These are phyloP conservation scores for Prunus mongolica DNA, from an alignment of 306 rosid species.

Conservation along the genomic window DNA sequence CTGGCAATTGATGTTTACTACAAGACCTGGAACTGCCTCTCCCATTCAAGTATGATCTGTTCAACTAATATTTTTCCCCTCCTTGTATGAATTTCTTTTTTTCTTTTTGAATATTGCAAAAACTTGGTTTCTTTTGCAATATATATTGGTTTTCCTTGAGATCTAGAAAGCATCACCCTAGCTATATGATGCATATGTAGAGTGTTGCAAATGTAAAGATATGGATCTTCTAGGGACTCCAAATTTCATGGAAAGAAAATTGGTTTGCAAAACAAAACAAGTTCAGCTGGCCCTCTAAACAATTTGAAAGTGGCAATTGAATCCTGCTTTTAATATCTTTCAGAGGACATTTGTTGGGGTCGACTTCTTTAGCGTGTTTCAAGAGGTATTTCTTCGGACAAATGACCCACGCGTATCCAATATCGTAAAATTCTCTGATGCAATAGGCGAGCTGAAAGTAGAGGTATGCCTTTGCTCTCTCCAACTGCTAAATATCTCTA, in stretches of 20 bases:
- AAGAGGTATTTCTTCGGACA: constrained; percentile 80
- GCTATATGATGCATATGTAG: background rate
- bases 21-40: constrained; percentile 92
- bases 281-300: background rate
- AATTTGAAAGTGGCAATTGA: background rate
- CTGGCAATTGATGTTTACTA: constrained; percentile 90
- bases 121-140: background rate
- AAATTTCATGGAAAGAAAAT: background rate
- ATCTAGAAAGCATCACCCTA: background rate
- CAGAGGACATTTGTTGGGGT: constrained; percentile 98
- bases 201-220: background rate
- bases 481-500: background rate
- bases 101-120: background rate
- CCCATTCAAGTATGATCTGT: constrained; percentile 63
- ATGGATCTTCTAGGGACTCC: background rate
- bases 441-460: constrained; percentile 94
- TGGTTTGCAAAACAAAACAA: background rate
- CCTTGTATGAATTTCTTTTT: background rate
- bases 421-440: constrained; percentile 83
- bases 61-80: background rate
- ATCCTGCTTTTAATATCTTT: constrained; percentile 12
- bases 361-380: constrained; percentile 77
- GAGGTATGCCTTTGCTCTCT: constrained; percentile 51
- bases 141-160: background rate
- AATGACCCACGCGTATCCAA: constrained; percentile 84